Percentiles rank a stretch among this genome's conserved stretches.
These are phyloP conservation scores for Cutaneotrichosporon sp. DNA, from an alignment of 1,284 basidiomycete species.

Conservation along the genomic window DNA sequence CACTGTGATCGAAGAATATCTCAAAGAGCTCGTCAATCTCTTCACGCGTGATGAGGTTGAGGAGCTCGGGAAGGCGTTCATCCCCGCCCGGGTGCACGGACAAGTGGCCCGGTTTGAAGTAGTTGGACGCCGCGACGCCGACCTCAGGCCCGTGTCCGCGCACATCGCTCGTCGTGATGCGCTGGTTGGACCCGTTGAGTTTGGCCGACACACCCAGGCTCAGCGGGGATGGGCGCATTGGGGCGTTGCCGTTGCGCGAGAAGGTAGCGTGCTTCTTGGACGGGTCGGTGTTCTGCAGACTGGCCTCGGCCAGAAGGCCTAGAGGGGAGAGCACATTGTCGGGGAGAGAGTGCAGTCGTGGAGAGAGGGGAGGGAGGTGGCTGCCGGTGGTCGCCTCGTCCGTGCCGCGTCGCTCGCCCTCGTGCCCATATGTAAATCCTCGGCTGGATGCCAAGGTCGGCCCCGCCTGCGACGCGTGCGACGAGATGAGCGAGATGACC, in stretches of 20 bases:
- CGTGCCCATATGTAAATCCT: conserved; percentile 17
- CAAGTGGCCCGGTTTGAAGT: conserved; percentile 86
- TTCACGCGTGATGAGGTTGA: conserved; percentile 76
- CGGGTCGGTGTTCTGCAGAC: conserved; percentile 71
- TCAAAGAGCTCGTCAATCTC: conserved; percentile 88
- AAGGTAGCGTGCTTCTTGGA: conserved; percentile 30
- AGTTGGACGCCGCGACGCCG: conserved; percentile 79
- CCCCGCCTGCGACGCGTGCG: conserved; percentile 58
- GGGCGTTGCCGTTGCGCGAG: conserved; percentile 26
- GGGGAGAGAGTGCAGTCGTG: conserved; percentile 84
- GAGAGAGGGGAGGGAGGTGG: conserved; percentile 56
- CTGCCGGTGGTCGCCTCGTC: conserved; percentile 16
- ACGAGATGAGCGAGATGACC: conserved; percentile 77
- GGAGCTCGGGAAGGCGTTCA: conserved; percentile 68
- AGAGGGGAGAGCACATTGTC: conserved; percentile 89
- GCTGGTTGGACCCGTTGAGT: conserved; percentile 25
- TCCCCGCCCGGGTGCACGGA: conserved; percentile 13
- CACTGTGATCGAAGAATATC: conserved; percentile 65
- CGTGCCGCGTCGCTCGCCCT: conserved; percentile 11
- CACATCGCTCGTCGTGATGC: conserved; percentile 45
- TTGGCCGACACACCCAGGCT: conserved; percentile 26
- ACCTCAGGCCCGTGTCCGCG: conserved; percentile 29
- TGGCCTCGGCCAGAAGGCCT: conserved; percentile 86
- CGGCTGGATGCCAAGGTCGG: conserved; percentile 37
- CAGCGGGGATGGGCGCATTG: conserved; percentile 38